Percentiles rank a stretch among this genome's conserved stretches.
These are phyloP conservation scores for Phalaenopsis aphrodite DNA, from an alignment of 106 monocot genomes.

Conservation along the genomic window DNA sequence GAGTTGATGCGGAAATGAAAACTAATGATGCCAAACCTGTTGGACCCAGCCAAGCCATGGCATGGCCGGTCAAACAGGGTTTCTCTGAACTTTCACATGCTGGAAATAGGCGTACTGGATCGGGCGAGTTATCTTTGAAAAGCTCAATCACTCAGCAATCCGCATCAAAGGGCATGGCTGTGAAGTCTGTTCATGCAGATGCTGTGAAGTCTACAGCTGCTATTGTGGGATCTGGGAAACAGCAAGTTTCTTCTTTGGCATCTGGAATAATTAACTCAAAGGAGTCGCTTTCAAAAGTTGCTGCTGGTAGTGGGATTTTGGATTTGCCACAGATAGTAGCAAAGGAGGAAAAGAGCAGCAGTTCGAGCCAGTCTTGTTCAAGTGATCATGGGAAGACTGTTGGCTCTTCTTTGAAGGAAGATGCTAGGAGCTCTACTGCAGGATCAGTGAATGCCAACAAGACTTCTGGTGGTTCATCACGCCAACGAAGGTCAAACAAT, in stretches of 20 bases:
- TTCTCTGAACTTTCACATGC: conserved; percentile 33
- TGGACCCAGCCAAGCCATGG: conserved; percentile 34
- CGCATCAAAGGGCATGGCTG: conserved; percentile 28
- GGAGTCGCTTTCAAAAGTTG: conserved; percentile 37
- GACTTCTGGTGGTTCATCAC: conserved; percentile 40
- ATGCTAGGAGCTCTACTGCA: conserved; percentile 62
- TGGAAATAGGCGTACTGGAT: conserved; percentile 35
- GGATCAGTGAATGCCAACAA: conserved; percentile 48
- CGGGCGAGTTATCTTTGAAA: conserved; percentile 30
- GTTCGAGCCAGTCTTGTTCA: conserved; percentile 80
- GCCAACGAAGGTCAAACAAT: conserved; percentile 65
- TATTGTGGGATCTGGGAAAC: conserved; percentile 27
- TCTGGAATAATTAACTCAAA: conserved; percentile 18
- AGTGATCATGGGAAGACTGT: conserved; percentile 48
- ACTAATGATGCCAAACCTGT: conserved; percentile 47
- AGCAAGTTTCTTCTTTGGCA: conserved; percentile 14
- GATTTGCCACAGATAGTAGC: conserved; percentile 37
- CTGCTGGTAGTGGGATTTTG: conserved; percentile 8
- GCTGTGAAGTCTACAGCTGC: conserved; percentile 22
- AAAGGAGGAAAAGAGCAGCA: conserved; percentile 83
- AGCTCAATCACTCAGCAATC: conserved; percentile 32
- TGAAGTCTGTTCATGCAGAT: conserved; percentile 37
- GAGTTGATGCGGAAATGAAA: conserved; percentile 91
- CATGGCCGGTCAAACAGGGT: conserved; percentile 50
- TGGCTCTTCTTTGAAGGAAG: conserved; percentile 61